Evolutionary conservation across 2,329 filamentous ascomycete species (phyloP), one percentile per base, ranked within the genome.

Genomic region (Penicillium sp.): DNA sequence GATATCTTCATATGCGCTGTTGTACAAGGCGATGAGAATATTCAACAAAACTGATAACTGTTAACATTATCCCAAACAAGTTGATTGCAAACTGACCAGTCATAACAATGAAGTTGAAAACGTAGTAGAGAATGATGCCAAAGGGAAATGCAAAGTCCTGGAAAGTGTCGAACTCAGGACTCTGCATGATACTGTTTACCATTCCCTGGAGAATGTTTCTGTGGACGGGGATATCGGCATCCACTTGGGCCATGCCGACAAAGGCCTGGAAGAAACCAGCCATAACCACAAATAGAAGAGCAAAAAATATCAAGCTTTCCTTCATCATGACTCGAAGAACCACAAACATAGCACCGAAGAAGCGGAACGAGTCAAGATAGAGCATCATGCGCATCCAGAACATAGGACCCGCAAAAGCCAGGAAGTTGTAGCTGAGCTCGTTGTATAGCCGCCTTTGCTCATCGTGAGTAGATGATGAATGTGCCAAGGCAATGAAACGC

Each of bases 261-360:
- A 99, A 99, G 0, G 90, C 92, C 76, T 99, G 94, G 56, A 97
- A 82, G 77, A 99, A 99, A 12, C 85, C 79, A 27, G 76, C 69
- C 58, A 96, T 82, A 57, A 99, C 88, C 52, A 97, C 87, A 50
- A 89, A 79, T 10, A 99, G 82, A 19, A 99, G 82, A 1, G 93
- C 91, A 70, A 99, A 99, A 81, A 99, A 99, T 63, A 97, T 97
- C 66, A 97, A 81, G 0, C 90, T 95, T 75, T 93, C 89, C 70
- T 91, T 91, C 89, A 93, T 93, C 90, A 93, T 93, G 51, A 93
- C 89, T 74, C 97, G 96, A 45, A 99, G 81, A 2, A 99, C 93
- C 2, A 99, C 93, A 1, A 99, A 84, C 94, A 99, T 99, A 50
- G 93, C 92, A 25, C 94, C 94, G 69, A 99, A 99, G 81, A 99